Percentiles rank a stretch among this genome's conserved stretches.
Conservation (phyloP, 345 rosid genomes). For the Linum tenue region DNA sequence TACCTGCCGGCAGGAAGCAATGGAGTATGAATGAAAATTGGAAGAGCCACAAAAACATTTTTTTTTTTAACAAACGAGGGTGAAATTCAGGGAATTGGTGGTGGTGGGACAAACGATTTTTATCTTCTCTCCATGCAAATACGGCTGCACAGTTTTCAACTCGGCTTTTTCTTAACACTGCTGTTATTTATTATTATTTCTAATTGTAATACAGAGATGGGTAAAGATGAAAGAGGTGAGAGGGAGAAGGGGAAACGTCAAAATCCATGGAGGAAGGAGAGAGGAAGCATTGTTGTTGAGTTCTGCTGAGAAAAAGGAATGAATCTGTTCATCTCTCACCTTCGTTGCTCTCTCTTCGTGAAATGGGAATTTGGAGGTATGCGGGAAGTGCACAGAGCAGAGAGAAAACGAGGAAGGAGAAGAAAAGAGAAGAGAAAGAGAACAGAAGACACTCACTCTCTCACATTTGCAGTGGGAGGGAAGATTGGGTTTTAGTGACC, state of each 20-base stretch:
- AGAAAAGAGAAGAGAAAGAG: slow-evolving; percentile 8
- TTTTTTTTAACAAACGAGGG: background rate
- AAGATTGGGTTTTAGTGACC: no score
- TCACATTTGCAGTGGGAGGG: background rate
- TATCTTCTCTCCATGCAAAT: background rate
- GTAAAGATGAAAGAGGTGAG: background rate
- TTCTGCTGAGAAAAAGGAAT: slow-evolving; percentile 26
- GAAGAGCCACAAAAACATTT: background rate
- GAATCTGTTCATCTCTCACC: slow-evolving; percentile 4
- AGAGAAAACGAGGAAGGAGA: slow-evolving; percentile 8
- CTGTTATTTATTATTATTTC: no score
- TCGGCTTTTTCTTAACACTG: background rate
- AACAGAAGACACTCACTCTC: background rate
- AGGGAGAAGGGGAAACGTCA: slow-evolving; percentile 12
- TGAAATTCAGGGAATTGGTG: background rate
- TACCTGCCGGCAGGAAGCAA: background rate
- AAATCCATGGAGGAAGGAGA: slow-evolving; percentile 20
- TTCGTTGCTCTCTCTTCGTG: slow-evolving; percentile 13
- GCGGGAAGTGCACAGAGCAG: slow-evolving; percentile 11
- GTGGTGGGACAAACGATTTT: background rate
- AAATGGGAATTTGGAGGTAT: slow-evolving; percentile 13
- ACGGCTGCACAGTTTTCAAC: background rate
- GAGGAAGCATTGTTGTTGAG: slow-evolving; percentile 13
- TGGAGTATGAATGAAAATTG: background rate
- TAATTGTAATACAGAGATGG: no score